Evolutionary conservation across 2,329 filamentous ascomycete genomes (phyloP), one percentile per base, ranked within the genome.

Genomic region (Sporothrix pallida): DNA sequence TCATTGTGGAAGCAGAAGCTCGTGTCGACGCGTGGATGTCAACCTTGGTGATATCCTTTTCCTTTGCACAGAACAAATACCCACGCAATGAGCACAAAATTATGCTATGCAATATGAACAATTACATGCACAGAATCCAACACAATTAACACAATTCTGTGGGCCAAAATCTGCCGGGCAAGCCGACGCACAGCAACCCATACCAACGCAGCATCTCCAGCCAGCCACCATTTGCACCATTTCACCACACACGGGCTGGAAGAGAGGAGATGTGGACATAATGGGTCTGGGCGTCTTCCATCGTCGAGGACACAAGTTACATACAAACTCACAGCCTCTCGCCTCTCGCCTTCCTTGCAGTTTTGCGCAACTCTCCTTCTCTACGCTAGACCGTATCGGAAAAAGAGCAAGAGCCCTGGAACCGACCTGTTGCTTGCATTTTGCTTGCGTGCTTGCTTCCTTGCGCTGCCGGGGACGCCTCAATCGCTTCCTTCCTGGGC

Each of bases 331-430:
- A 37, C 31, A 37, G 31, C 31, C 31, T 37, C 31, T 37, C 31
- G 31, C 31, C 31, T 63, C 31, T 4, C 63, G 10, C 1, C 2
- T 37, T 37, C 31, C 31, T 37, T 37, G 31, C 31, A 37, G 31
- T 37, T 37, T 37, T 37, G 31, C 31, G 4, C 31, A 37, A 5
- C 2, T 37, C 2, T 37, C 2, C 5, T 37, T 37, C 31, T 37
- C 23, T n/a, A 10, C 65, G 65, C 65, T 69, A 69, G 46, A 52
- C 65, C 65, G 48, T 26, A 69, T 69, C 65, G 65, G 65, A 69
- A n/a, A 15, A 50, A 37, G 31, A 37, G 31, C 31, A 37, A 37
- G 31, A 37, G 23, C 23, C 23, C 23, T 26, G 23, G 23, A 26
- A 26, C 23, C 23, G 31, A 37, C 31, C 31, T 37, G 31, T 37